These are phyloP conservation scores for Arachnomyces sp. DNA, from an alignment of 2,329 filamentous ascomycete species.

Conservation along the genomic window DNA sequence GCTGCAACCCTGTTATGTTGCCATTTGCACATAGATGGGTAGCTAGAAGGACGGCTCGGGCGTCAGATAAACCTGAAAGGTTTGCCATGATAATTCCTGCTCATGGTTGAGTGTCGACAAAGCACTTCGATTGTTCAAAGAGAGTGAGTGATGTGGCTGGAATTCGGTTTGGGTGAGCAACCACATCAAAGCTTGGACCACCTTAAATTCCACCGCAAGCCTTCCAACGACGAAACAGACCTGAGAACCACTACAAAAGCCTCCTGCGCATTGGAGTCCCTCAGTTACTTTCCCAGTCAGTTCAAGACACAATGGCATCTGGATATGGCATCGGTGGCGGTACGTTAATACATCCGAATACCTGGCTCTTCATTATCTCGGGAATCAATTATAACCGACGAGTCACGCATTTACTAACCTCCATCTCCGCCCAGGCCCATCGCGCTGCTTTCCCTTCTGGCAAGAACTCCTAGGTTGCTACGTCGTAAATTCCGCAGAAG, in stretches of 20 bases:
- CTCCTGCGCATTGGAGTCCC: conserved; percentile 9
- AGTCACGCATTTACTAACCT: conserved; percentile 2
- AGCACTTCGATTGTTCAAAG: too few species aligned
- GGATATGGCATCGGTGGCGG: conserved; percentile 49
- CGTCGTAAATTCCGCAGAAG: conserved; percentile 78
- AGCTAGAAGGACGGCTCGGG: conserved; percentile 53
- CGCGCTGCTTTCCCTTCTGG: conserved; percentile 98
- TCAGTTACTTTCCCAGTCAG: conserved; percentile 12
- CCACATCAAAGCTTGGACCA: conserved; percentile 9
- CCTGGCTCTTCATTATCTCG: too few species aligned
- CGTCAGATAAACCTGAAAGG: conserved; percentile 40
- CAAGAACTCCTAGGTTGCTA: conserved; percentile 98
- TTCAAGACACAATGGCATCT: conserved; percentile 38
- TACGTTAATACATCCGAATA: conserved; percentile 25
- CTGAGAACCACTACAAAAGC: too few species aligned
- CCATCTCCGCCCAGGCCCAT: conserved; percentile 45
- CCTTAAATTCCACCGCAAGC: conserved; percentile 2
- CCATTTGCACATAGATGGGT: conserved; percentile 49
- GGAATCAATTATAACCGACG: too few species aligned
- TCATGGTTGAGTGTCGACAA: conserved; percentile 7
- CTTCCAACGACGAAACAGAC: too few species aligned
- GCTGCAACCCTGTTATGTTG: conserved; percentile 46
- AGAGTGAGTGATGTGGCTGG: conserved; percentile 5
- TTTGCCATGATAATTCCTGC: conserved; percentile 30
- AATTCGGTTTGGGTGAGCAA: neutral